Base-by-base conservation (phyloP, 257 asterid species). In the Petunia axillaris region DNA sequence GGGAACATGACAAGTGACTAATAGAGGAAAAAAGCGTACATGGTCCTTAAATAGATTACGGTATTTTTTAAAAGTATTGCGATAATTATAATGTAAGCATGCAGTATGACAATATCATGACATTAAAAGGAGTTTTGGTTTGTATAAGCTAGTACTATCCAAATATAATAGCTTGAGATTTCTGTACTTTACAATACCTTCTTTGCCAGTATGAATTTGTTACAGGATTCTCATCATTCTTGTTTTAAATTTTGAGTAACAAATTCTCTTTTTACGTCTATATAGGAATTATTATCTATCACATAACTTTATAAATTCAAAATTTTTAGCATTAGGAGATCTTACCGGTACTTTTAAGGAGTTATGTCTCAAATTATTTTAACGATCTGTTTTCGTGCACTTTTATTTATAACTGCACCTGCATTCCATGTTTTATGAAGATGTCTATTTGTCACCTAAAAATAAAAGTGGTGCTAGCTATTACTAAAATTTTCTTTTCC, bases 41-140 rank as follows among this genome's bases (percentile, higher is more conserved):
- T 16, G 65, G 41, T 6, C 5, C 41, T 62, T 35, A 36, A 63
- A 14, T 36, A 15, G 44, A 38, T 36, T 8, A 37, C 10, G 68
- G 16, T 37, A 63, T 63, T 63, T 63, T 63, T 63, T 63, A 36
- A 63, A 43, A 63, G 68, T 43, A 63, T 57, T 25, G n/a, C 41
- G 9, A 62, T 6, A 37, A 36, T 63, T 15, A 37, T 63, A 37
- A 63, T 9, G 44, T 9, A 9, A 63, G 44, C 68, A 63, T 63
- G 68, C 68, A 37, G 37, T 16, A 8, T 63, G 68, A 63, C 68
- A 63, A 63, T 35, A 63, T 63, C 68, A 63, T 63, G 68, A 36
- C 68, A 25, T 25, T 62, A 40, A 62, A 63, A 63, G 10, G 67
- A 25, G 67, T 35, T 35, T 62, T 8, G 67, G 7, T 60, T 60